Conservation (phyloP, 2,329 filamentous ascomycete species). For the Hypoxylon sp. region DNA sequence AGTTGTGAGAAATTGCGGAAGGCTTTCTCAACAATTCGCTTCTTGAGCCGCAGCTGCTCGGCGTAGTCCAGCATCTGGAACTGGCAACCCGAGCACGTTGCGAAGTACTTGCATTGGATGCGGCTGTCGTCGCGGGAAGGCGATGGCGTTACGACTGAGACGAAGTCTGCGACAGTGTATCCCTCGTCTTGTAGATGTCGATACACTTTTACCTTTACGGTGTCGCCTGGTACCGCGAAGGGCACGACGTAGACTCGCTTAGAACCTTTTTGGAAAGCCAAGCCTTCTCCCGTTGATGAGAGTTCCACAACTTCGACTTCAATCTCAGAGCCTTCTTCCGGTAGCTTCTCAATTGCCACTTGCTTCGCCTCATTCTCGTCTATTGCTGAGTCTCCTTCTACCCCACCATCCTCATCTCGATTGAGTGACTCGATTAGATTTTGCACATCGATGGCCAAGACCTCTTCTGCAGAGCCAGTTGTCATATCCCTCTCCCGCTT, state of each 20-base stretch:
- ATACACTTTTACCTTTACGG: conserved; percentile 82
- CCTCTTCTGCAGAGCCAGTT: conserved; percentile 76
- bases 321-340: conserved; percentile 79
- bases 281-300: conserved; percentile 92
- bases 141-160: conserved; percentile 82
- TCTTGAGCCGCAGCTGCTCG: conserved; percentile 89
- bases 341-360: conserved; percentile 60
- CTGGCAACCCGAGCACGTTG: conserved; percentile 90
- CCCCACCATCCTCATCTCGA: conserved; percentile 51
- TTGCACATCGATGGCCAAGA: conserved; percentile 75
- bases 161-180: conserved; percentile 85
- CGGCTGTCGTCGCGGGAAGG: conserved; percentile 82
- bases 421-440: conserved; percentile 64
- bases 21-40: conserved; percentile 88
- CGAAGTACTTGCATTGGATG: conserved; percentile 88
- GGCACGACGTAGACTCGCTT: conserved; percentile 86
- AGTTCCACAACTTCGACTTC: conserved; percentile 86
- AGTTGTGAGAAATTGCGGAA: conserved; percentile 92
- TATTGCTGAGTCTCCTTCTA: conserved; percentile 19
- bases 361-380: conserved; percentile 50
- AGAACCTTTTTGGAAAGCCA: conserved; percentile 79
- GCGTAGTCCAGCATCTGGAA: conserved; percentile 96
- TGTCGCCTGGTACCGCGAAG: conserved; percentile 89
- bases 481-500: conserved; percentile 73
- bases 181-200: conserved; percentile 75